Percentiles rank a stretch among this genome's conserved stretches.
Evolutionary conservation across 2,329 filamentous ascomycete genomes (phyloP).

Genomic region (Coccinonectria pachysandricola): DNA sequence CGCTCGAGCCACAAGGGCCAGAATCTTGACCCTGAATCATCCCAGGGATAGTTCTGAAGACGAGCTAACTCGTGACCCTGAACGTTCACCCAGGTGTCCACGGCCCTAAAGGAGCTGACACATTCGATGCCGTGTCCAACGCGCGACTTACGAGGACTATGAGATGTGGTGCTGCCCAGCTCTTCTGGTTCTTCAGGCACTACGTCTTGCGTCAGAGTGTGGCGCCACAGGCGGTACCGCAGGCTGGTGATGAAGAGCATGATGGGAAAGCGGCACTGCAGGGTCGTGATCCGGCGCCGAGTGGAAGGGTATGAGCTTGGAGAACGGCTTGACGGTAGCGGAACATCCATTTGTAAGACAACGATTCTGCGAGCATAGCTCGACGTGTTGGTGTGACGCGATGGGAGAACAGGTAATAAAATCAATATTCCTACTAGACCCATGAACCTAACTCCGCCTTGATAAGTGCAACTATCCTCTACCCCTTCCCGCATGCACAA

Average conservation of each 20-base stretch:
- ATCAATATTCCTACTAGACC: too few relatives aligned
- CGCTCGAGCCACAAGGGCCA: too few relatives aligned
- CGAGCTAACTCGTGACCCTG: too few relatives aligned
- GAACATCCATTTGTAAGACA: too few relatives aligned
- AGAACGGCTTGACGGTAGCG: too few relatives aligned
- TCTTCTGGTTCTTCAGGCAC: conserved; percentile 14
- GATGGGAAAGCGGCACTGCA: conserved; percentile 7
- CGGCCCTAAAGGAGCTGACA: too few relatives aligned
- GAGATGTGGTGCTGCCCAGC: conserved; percentile 13
- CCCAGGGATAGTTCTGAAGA: too few relatives aligned
- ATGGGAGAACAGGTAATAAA: too few relatives aligned
- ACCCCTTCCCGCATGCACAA: conserved; percentile 14
- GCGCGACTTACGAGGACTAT: conserved; percentile 23
- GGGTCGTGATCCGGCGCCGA: conserved; percentile 7
- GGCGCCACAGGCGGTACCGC: conserved; percentile 8
- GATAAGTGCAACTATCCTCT: conserved; percentile 7
- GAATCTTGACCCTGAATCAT: too few relatives aligned
- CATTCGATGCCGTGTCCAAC: conserved; percentile 35
- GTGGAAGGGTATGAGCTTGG: conserved; percentile 10
- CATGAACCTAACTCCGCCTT: conserved; percentile 16
- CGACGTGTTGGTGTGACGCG: too few relatives aligned
- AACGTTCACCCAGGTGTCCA: too few relatives aligned
- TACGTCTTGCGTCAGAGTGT: conserved; percentile 11
- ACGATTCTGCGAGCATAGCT: too few relatives aligned
- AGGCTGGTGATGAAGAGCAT: conserved; percentile 10